These are phyloP conservation scores for Cercospora berteroae DNA, from an alignment of 2,329 filamentous ascomycete species.

Conservation along the genomic window DNA sequence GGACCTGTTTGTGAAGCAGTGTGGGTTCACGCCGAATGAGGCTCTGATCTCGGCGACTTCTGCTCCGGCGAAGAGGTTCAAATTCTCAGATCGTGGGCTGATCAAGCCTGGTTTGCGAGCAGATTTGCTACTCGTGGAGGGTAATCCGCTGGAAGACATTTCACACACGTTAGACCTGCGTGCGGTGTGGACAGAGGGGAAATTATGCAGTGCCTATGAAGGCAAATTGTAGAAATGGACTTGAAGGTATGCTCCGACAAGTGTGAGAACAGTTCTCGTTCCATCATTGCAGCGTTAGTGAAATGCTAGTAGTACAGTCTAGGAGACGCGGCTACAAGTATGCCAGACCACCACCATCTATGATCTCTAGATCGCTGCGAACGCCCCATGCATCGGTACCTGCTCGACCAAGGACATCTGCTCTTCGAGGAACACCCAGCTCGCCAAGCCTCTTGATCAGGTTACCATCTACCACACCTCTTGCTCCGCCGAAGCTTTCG, in stretches of 20 bases:
- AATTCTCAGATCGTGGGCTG: constrained; percentile 43
- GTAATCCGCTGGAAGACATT: constrained; percentile 45
- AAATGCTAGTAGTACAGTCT: not conserved
- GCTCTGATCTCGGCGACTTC: constrained; percentile 44
- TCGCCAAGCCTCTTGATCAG: constrained; percentile 73
- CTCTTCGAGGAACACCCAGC: constrained; percentile 66
- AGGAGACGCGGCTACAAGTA: constrained; percentile 35
- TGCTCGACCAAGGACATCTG: constrained; percentile 71
- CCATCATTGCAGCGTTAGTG: not conserved
- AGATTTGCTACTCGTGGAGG: constrained; percentile 47
- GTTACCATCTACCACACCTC: constrained; percentile 75
- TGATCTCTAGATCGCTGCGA: constrained; percentile 65
- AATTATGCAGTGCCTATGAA: constrained; percentile 21
- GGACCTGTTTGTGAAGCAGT: constrained; percentile 42
- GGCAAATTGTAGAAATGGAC: not conserved
- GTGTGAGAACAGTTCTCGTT: not conserved
- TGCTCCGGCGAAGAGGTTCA: constrained; percentile 42
- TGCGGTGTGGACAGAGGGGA: constrained; percentile 47
- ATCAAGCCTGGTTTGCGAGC: constrained; percentile 43
- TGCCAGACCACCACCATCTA: constrained; percentile 63
- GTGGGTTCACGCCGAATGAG: constrained; percentile 45
- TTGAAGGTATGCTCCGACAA: not conserved
- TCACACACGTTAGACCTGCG: constrained; percentile 43
- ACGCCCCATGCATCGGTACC: constrained; percentile 67
- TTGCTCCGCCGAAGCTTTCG: constrained; percentile 49